Conservation (phyloP, 768 basidiomycete genomes). For the Lactifluus piperatus region DNA sequence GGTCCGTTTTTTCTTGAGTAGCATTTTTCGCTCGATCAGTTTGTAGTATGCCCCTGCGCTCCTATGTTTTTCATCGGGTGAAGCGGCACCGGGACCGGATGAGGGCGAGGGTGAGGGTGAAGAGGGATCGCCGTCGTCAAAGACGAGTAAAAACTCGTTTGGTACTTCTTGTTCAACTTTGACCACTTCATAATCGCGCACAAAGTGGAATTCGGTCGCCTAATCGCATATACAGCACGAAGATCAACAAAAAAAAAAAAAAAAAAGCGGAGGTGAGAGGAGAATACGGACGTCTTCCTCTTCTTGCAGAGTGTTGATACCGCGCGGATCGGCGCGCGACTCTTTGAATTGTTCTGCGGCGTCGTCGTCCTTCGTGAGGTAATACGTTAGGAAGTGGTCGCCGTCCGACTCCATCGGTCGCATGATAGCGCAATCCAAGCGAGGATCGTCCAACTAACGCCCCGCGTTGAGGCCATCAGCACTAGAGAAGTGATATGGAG, state of each 20-base stretch:
- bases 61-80: conserved; percentile 25
- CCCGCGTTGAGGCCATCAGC: neutral
- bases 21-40: conserved; percentile 83
- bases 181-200: conserved; percentile 81
- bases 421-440: conserved; percentile 77
- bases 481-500: neutral
- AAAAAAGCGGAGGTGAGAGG: too few species aligned
- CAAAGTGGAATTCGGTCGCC: conserved; percentile 66
- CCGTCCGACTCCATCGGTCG: conserved; percentile 85
- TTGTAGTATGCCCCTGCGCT: conserved; percentile 72
- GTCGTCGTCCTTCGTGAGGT: conserved; percentile 70
- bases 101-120: conserved; percentile 13
- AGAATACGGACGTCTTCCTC: conserved; percentile 42
- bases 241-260: neutral
- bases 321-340: conserved; percentile 34
- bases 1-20: conserved; percentile 73
- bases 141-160: conserved; percentile 72
- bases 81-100: conserved; percentile 9
- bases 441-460: conserved; percentile 60
- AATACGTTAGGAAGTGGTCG: conserved; percentile 82
- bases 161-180: conserved; percentile 82
- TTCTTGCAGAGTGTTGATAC: conserved; percentile 37
- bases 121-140: conserved; percentile 41
- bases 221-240: conserved; percentile 25
- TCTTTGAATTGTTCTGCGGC: conserved; percentile 59